Conservation (phyloP, 2,329 filamentous ascomycete species). For the Colletotrichum gloeosporioides region DNA sequence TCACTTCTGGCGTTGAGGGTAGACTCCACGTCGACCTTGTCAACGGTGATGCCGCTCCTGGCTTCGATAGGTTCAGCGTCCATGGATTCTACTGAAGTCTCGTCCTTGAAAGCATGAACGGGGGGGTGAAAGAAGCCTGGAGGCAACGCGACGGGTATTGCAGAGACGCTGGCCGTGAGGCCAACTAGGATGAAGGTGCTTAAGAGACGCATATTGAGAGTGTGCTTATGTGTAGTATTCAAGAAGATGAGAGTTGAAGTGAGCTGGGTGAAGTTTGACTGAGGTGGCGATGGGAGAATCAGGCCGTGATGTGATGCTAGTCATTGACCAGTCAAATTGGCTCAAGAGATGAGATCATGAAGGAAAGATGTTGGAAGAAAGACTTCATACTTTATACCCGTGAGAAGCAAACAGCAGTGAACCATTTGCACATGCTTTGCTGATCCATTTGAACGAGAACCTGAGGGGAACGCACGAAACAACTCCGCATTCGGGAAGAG, state of each 20-base stretch:
- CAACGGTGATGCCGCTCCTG: not conserved
- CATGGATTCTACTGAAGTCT: not conserved
- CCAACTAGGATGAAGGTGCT: not conserved
- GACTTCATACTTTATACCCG: not conserved
- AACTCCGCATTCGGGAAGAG: not conserved
- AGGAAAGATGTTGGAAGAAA: not conserved
- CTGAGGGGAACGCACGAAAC: not conserved
- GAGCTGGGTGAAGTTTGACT: not conserved
- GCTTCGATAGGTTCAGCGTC: not conserved
- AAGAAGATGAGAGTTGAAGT: rapidly evolving
- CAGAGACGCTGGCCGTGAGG: not conserved
- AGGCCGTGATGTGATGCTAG: not conserved
- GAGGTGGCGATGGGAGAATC: not conserved
- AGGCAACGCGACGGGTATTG: not conserved
- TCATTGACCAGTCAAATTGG: not conserved
- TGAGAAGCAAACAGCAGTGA: rapidly evolving
- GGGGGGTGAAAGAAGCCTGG: not conserved
- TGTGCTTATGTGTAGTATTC: not conserved
- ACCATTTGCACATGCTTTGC: not conserved
- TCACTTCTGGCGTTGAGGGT: not conserved
- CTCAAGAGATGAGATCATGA: not conserved
- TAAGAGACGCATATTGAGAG: not conserved
- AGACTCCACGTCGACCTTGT: not conserved
- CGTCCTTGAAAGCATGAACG: not conserved
- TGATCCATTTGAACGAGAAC: not conserved